Evolutionary conservation across 2,329 filamentous ascomycete species (phyloP).

Genomic region (Hymenoscyphus linearis): DNA sequence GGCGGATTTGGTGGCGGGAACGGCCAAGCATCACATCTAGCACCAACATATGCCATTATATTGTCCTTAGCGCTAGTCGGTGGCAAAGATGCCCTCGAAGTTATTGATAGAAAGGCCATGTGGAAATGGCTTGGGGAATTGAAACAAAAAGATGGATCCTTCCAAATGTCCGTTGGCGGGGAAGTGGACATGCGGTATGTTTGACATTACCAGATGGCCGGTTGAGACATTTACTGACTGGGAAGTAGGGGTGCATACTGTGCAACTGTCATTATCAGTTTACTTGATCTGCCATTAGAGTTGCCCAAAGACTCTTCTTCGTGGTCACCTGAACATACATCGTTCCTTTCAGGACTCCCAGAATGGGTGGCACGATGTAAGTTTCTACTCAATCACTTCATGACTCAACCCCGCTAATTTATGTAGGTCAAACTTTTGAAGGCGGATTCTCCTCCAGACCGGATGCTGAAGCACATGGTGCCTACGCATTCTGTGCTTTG

Average conservation of each 20-base stretch:
- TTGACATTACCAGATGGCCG: constrained; percentile 2
- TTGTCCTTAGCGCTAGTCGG: constrained; percentile 76
- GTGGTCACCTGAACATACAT: constrained; percentile 53
- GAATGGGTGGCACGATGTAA: constrained; percentile 78
- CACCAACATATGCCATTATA: constrained; percentile 79
- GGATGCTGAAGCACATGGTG: constrained; percentile 87
- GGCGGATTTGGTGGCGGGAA: constrained; percentile 94
- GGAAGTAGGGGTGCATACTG: constrained; percentile 77
- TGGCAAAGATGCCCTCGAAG: constrained; percentile 64
- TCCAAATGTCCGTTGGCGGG: constrained; percentile 77
- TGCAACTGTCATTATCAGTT: constrained; percentile 74
- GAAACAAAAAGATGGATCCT: constrained; percentile 86
- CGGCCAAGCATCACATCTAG: constrained; percentile 83
- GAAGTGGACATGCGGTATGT: constrained; percentile 86
- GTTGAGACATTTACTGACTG: constrained; percentile 13
- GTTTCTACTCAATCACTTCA: constrained; percentile 31
- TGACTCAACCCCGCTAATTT: constrained; percentile 5
- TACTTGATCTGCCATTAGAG: constrained; percentile 77
- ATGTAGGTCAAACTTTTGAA: constrained; percentile 81
- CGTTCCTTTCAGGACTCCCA: constrained; percentile 66
- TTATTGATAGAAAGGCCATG: constrained; percentile 77
- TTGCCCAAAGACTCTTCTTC: constrained; percentile 69
- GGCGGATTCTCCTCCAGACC: constrained; percentile 86
- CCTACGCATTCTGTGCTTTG: constrained; percentile 91
- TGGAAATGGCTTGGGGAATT: constrained; percentile 86